Base-by-base conservation (phyloP, 2,329 filamentous ascomycete species). In the Penicillium carneum region DNA sequence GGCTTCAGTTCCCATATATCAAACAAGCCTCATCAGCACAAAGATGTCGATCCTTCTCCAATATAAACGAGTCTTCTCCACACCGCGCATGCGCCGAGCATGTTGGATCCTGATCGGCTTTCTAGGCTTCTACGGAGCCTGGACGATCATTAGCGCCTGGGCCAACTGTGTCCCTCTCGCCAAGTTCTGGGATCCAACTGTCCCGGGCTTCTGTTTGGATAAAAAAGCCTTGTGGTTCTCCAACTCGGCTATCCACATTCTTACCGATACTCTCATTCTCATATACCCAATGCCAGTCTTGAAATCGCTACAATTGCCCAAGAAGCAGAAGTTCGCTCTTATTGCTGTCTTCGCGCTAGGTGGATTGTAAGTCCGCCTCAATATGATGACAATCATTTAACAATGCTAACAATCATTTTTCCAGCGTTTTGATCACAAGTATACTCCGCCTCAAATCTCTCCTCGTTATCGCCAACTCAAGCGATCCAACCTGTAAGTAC, bases 331-430 rank as follows among this genome's bases (percentile, higher is more conserved):
- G 61, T 42, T 70, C 4, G 78, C 77, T 1, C 66, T 82, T 23
- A 74, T 79, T 58, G 69, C 70, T 11, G 71, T 81, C n/a, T 82
- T 81, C 50, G 72, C 76, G 0, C 69, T 81, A 0, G 80, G 80
- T 43, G 71, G 70, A 66, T 81, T 81, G 79, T 81, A 66, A 59
- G 78, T 71, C 6, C 8, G 20, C 4, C 7, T 2, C 16, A 8
- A 41, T 29, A 26, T n/a, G 2, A n/a, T 31, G 23, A 8, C 9
- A 47, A 2, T 8, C 8, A n/a, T 29, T 20, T 11, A 18, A 18
- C 18, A 16, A 46, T 14, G 20, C 62, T 66, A 58, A 67, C 6
- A 71, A 70, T 18, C 1, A 14, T 9, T 3, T 9, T 16, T 31
- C 9, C 12, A 79, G 78, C 51, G 72, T 81, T 18, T 68, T 79